Conservation (phyloP, 2,329 filamentous ascomycete genomes). For the Chaetomium globosum region DNA sequence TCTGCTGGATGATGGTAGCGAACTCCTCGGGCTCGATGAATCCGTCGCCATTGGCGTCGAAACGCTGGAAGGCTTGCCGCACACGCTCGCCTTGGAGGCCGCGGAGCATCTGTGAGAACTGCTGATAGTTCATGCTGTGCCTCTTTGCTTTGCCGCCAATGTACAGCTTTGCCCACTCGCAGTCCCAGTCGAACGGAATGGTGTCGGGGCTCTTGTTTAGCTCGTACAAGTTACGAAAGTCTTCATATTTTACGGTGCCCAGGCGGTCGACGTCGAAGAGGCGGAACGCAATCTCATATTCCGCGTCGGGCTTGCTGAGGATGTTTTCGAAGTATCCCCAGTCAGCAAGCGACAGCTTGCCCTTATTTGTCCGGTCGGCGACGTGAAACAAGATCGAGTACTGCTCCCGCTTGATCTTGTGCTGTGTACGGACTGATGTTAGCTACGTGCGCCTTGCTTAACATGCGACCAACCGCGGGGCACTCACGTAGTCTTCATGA, state of each 20-base stretch:
- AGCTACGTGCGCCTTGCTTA: conserved; percentile 5
- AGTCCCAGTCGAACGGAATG: conserved; percentile 96
- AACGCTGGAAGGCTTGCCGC: conserved; percentile 87
- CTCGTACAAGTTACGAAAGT: conserved; percentile 83
- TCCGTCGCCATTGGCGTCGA: conserved; percentile 89
- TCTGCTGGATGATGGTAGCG: conserved; percentile 93
- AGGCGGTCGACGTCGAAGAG: conserved; percentile 86
- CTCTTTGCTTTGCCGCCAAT: conserved; percentile 84
- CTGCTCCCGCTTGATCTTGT: conserved; percentile 96
- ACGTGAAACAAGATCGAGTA: conserved; percentile 92
- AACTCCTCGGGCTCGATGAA: conserved; percentile 96
- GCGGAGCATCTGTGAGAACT: conserved; percentile 97
- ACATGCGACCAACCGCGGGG: background rate
- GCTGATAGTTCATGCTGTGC: conserved; percentile 89
- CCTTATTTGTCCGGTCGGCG: conserved; percentile 75
- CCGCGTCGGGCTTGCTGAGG: conserved; percentile 89
- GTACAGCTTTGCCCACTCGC: conserved; percentile 94
- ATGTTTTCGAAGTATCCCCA: conserved; percentile 95
- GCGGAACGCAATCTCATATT: conserved; percentile 98
- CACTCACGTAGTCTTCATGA: conserved; percentile 86
- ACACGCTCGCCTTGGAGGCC: conserved; percentile 95
- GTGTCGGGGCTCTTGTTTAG: conserved; percentile 81
- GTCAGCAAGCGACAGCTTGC: conserved; percentile 77
- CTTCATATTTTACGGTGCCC: conserved; percentile 85
- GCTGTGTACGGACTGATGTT: conserved; percentile 55